Percentiles rank a stretch among this genome's conserved stretches.
Evolutionary conservation across 768 basidiomycete genomes (phyloP).

Genomic region (Mycena filopes): DNA sequence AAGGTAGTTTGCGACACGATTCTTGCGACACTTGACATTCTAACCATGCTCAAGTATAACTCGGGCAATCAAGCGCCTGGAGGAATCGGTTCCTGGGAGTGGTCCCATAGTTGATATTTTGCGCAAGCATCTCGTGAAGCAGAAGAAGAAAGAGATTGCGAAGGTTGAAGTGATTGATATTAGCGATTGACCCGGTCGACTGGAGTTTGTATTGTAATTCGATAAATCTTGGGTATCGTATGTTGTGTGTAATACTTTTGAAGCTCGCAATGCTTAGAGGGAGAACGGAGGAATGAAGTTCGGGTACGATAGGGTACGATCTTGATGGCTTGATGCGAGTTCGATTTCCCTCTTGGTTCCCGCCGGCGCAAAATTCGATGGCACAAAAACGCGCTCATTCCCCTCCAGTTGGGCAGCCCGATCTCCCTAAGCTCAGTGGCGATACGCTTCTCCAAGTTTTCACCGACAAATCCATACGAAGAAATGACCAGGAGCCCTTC

Average conservation of each 20-base stretch:
- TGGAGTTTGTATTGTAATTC: neutral
- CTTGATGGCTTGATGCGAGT: no score
- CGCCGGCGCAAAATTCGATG: neutral
- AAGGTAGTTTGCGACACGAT: constrained; percentile 53
- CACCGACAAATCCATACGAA: constrained; percentile 72
- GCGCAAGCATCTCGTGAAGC: constrained; percentile 48
- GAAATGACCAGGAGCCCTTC: constrained; percentile 44
- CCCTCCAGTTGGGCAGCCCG: neutral
- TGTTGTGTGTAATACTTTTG: neutral
- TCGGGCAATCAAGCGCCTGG: constrained; percentile 56
- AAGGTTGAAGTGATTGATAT: constrained; percentile 27
- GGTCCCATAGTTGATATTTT: constrained; percentile 48
- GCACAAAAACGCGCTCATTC: constrained; percentile 5
- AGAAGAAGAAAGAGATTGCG: constrained; percentile 43
- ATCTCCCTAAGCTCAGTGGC: constrained; percentile 57
- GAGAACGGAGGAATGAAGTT: no score
- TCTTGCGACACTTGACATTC: constrained; percentile 3
- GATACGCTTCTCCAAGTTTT: constrained; percentile 74
- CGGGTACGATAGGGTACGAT: no score
- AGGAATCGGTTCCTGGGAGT: constrained; percentile 50
- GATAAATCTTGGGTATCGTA: constrained; percentile 6
- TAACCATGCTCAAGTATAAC: constrained; percentile 47
- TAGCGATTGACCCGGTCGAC: constrained; percentile 29
- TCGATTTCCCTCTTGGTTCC: no score
- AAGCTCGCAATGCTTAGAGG: no score